Evolutionary conservation across 805 yeast species (phyloP), one percentile per base, ranked within the genome.

Genomic region (Myxozyma monticola): DNA sequence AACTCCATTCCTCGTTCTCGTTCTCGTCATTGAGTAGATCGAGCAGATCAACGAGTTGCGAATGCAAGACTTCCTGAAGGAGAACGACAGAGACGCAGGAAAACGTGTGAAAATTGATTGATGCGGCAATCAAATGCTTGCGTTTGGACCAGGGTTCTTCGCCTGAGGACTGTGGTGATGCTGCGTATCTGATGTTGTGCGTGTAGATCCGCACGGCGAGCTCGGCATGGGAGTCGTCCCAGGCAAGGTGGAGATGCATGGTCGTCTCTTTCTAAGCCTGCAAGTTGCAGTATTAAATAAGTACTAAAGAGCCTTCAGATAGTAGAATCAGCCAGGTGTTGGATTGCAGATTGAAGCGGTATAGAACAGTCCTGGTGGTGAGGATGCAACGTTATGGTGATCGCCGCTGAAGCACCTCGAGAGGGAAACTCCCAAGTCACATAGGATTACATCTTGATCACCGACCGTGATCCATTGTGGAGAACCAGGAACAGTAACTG

Each of bases 101-200:
- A 18, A 71, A 68, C 7, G 60, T 54, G 42, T 65, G 54, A 62
- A 72, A 72, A 49, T 65, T 63, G 35, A 79, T 77, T 14, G 75
- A 69, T 29, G 69, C 61, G 14, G 68, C 62, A 5, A 78, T 66
- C 5, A 67, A 69, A 1, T 54, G 58, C 51, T 68, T 68, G 29
- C 84, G 69, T 15, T 58, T 64, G 3, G 52, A 51, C 84, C 84
- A 79, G 0, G 70, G 70, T 45, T 60, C 57, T 60, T 79, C 84
- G 14, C 71, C 71, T 26, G 49, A 35, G 7, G 26, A 9, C 10
- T 30, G 48, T 4, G 39, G 34, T 5, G 61, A 54, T 21, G 37
- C 56, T 26, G 63, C 66, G 50, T 61, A 61, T 50, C 57, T 44
- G 37, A 53, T 49, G 28, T 53, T 53, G 35, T 53, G 57, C 10